phyloP scores from a whole-genome alignment of 352 stramenopile species.

The Phytophthora multivora region DNA sequence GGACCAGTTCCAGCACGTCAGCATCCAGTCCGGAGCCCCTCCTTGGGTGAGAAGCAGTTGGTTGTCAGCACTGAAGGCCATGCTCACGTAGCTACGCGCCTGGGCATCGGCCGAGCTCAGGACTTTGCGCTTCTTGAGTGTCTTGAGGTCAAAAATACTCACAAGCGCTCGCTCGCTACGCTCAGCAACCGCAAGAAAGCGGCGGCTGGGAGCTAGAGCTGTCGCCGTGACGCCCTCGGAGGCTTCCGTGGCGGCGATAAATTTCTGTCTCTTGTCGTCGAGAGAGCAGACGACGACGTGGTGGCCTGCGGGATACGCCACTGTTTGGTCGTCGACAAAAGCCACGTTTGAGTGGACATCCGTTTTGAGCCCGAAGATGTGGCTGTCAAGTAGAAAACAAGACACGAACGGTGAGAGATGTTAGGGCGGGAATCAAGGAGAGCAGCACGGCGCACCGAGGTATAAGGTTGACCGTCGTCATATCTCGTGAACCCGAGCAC shows the following conservation, averaged over 20 bases:
- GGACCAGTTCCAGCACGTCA: constrained; percentile 93
- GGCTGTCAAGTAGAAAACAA: constrained; percentile 36
- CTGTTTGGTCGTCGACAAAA: constrained; percentile 85
- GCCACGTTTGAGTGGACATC: constrained; percentile 83
- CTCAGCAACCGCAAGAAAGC: constrained; percentile 82
- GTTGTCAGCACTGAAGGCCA: constrained; percentile 91
- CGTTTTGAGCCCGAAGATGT: constrained; percentile 92
- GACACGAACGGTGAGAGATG: constrained; percentile 8
- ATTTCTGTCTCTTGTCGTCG: constrained; percentile 92
- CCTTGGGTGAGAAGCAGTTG: constrained; percentile 91
- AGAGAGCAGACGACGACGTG: constrained; percentile 87
- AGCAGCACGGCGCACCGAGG: constrained; percentile 25
- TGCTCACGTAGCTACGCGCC: constrained; percentile 70
- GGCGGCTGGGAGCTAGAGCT: constrained; percentile 68
- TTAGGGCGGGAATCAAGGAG: not conserved
- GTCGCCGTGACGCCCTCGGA: constrained; percentile 73
- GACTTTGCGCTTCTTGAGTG: constrained; percentile 91
- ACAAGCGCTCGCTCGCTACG: constrained; percentile 72
- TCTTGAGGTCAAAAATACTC: constrained; percentile 90
- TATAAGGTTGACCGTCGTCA: constrained; percentile 51
- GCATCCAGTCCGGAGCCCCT: constrained; percentile 83
- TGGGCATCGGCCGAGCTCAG: constrained; percentile 72
- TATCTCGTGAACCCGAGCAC: constrained; percentile 7
- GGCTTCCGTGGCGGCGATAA: constrained; percentile 81
- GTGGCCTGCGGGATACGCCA: constrained; percentile 89